phyloP scores from a whole-genome alignment of 148 eudicot species.

The Silene uniflora region DNA sequence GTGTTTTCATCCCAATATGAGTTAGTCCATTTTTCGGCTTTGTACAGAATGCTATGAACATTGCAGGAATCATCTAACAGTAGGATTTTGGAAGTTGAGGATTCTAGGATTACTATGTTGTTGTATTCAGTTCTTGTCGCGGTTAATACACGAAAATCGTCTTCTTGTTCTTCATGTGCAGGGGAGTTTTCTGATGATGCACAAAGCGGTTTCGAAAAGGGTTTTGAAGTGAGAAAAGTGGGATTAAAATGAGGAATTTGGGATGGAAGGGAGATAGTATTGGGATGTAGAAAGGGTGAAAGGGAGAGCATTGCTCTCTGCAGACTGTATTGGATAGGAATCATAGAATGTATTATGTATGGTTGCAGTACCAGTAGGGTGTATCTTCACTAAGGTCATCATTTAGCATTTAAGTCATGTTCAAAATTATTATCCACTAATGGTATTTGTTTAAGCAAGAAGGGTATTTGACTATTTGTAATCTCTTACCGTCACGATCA shows the following conservation, averaged over 20 bases:
- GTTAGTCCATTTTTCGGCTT: constrained; percentile 60
- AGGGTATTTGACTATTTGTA: too few species aligned
- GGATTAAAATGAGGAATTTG: background rate
- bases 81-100: constrained; percentile 44
- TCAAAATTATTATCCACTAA: too few species aligned
- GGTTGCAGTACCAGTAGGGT: background rate
- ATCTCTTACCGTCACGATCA: too few species aligned
- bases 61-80: constrained; percentile 74
- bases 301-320: constrained; percentile 15
- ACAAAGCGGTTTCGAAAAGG: background rate
- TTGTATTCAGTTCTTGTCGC: constrained; percentile 49
- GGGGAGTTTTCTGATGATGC: background rate
- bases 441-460: too few species aligned
- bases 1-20: constrained; percentile 88
- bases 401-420: too few species aligned
- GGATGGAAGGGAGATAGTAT: background rate
- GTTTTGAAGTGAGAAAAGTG: background rate
- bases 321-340: background rate
- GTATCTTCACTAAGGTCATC: too few species aligned
- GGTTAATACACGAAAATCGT: constrained; percentile 44
- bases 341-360: background rate
- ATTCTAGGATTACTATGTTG: constrained; percentile 60
- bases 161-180: constrained; percentile 16
- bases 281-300: background rate
- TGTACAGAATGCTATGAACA: constrained; percentile 67